A percentile compares a stretch with the other conserved stretches of the same genome.
These are phyloP conservation scores for Clitopilus hobsonii DNA, from an alignment of 768 basidiomycete species.

Conservation along the genomic window DNA sequence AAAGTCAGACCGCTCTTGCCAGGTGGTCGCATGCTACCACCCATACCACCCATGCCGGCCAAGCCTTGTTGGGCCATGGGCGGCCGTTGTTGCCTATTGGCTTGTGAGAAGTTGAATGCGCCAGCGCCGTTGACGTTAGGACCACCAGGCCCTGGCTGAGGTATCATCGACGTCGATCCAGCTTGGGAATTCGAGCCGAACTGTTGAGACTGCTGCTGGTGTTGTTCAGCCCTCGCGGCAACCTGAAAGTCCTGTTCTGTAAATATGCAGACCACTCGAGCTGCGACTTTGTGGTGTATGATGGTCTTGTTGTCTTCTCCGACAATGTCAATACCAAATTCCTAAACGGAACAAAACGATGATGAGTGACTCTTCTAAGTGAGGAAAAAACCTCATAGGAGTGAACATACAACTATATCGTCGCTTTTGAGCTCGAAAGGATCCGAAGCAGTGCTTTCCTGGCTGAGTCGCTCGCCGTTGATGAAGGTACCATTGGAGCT, in stretches of 20 bases:
- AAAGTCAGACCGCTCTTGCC: conserved; percentile 88
- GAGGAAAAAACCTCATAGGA: not conserved
- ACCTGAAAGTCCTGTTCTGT: conserved; percentile 78
- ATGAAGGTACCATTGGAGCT: conserved; percentile 98
- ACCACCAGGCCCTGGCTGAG: conserved; percentile 12
- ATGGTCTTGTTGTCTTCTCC: conserved; percentile 98
- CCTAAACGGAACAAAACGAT: conserved; percentile 39
- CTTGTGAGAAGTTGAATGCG: conserved; percentile 22
- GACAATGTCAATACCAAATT: conserved; percentile 99
- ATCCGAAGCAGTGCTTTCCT: conserved; percentile 86
- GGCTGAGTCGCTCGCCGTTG: conserved; percentile 88
- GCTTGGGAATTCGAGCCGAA: conserved; percentile 23
- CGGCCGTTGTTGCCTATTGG: conserved; percentile 45
- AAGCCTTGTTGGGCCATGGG: conserved; percentile 57
- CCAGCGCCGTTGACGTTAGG: conserved; percentile 14
- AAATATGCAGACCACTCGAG: conserved; percentile 87
- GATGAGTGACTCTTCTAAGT: not conserved
- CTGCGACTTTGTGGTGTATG: conserved; percentile 97
- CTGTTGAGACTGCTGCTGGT: conserved; percentile 49
- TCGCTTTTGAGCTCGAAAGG: conserved; percentile 93
- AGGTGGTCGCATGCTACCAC: conserved; percentile 62
- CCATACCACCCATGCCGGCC: conserved; percentile 73
- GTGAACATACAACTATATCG: conserved; percentile 82
- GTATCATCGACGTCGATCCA: conserved; percentile 10
- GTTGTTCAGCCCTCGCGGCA: conserved; percentile 67